Evolutionary conservation across 1,139 yeast genomes (phyloP).

Genomic region (Kodamaea alishanica): DNA sequence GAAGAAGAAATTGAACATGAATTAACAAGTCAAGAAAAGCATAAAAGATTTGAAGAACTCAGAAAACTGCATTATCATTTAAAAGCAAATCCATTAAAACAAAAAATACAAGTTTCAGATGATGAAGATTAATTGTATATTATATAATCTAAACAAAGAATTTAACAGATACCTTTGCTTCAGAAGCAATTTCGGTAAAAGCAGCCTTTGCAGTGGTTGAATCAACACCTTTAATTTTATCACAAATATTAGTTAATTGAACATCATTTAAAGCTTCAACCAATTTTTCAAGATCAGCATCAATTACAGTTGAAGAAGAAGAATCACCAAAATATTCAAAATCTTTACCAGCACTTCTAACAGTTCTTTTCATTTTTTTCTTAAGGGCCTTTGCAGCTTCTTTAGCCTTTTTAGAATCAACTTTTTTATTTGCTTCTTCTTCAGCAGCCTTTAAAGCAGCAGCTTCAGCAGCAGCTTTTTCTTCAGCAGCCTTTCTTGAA

Average conservation of each 20-base stretch:
- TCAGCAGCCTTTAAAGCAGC: constrained; percentile 75
- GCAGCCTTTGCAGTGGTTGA: constrained; percentile 51
- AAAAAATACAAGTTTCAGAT: constrained; percentile 29
- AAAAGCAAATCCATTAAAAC: constrained; percentile 55
- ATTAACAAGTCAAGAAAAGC: constrained; percentile 58
- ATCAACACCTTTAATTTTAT: constrained; percentile 51
- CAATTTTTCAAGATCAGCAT: constrained; percentile 73
- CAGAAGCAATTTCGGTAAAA: constrained; percentile 46
- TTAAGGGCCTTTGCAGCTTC: constrained; percentile 96
- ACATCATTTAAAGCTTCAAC: constrained; percentile 77
- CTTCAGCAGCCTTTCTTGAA: constrained; percentile 91
- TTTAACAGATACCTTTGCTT: constrained; percentile 32
- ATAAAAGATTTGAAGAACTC: constrained; percentile 65
- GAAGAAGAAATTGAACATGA: constrained; percentile 37
- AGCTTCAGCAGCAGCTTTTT: constrained; percentile 80
- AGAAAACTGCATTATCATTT: constrained; percentile 75
- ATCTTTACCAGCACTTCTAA: constrained; percentile 82
- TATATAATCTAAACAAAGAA: constrained; percentile 8
- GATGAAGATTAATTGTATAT: constrained; percentile 4
- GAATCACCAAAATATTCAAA: constrained; percentile 81
- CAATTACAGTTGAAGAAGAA: constrained; percentile 61
- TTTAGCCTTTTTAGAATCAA: constrained; percentile 79
- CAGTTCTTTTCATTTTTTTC: constrained; percentile 95
- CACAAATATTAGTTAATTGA: constrained; percentile 68
- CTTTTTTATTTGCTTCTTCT: constrained; percentile 66